These are phyloP conservation scores for Aspergillus carbonarius DNA, from an alignment of 2,329 filamentous ascomycete genomes.

Conservation along the genomic window DNA sequence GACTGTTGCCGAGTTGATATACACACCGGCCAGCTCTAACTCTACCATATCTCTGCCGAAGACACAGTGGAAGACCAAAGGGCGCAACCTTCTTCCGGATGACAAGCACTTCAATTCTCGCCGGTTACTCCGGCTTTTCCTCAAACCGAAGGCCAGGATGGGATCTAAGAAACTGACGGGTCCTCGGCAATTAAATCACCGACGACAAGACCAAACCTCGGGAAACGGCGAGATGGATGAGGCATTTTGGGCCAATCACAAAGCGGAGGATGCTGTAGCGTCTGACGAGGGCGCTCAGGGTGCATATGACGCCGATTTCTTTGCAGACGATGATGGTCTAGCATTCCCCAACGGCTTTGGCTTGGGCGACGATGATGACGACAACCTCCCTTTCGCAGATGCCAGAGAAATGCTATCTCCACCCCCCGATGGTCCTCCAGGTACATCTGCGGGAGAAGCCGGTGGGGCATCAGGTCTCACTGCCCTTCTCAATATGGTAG, in stretches of 20 bases:
- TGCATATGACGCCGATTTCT: slow-evolving; percentile 96
- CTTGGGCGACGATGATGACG: slow-evolving; percentile 48
- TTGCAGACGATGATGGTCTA: slow-evolving; percentile 67
- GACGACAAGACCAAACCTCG: slow-evolving; percentile 52
- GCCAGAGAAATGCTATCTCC: slow-evolving; percentile 51
- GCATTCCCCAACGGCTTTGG: slow-evolving; percentile 48
- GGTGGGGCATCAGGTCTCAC: slow-evolving; percentile 39
- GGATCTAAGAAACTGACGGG: slow-evolving; percentile 62
- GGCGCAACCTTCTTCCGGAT: slow-evolving; percentile 87
- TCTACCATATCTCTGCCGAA: slow-evolving; percentile 82
- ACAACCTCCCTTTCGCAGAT: slow-evolving; percentile 50
- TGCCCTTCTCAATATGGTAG: slow-evolving; percentile 41
- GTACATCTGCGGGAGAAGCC: slow-evolving; percentile 32
- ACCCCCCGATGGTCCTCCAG: slow-evolving; percentile 33
- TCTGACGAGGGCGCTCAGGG: slow-evolving; percentile 63
- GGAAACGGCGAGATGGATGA: slow-evolving; percentile 83
- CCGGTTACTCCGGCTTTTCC: slow-evolving; percentile 82
- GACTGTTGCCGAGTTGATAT: slow-evolving; percentile 70
- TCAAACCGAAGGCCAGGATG: slow-evolving; percentile 89
- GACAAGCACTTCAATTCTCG: slow-evolving; percentile 98
- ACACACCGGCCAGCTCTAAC: slow-evolving; percentile 77
- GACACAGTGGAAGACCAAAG: slow-evolving; percentile 93
- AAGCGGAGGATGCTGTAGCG: slow-evolving; percentile 53
- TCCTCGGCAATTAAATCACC: slow-evolving; percentile 38
- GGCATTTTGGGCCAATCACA: slow-evolving; percentile 80